phyloP scores from a whole-genome alignment of 139 green algal genomes.

The Gonium pectorale region DNA sequence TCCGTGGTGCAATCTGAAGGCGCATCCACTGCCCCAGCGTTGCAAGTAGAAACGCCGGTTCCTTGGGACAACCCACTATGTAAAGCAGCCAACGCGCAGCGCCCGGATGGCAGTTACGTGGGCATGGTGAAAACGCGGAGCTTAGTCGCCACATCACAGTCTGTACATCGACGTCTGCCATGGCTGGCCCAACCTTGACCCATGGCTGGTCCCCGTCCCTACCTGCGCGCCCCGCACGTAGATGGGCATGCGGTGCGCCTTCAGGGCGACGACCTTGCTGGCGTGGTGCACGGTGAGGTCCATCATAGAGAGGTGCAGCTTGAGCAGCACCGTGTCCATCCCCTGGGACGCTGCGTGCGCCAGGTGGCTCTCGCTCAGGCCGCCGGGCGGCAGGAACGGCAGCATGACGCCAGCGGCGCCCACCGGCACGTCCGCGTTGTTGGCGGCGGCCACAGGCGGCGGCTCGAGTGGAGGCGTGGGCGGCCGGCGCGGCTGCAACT shows the following conservation, averaged over 20 bases:
- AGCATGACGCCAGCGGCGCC: background rate
- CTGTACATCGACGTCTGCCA: no score
- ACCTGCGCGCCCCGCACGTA: slow-evolving; percentile 1
- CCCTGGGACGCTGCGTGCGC: slow-evolving; percentile 17
- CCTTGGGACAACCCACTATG: no score
- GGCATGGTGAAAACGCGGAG: no score
- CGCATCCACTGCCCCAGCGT: no score
- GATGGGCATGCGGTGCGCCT: slow-evolving; percentile 7
- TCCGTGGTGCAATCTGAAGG: no score
- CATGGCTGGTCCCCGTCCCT: no score
- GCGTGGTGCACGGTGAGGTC: slow-evolving; percentile 43
- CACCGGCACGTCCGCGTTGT: no score
- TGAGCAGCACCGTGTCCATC: slow-evolving; percentile 32
- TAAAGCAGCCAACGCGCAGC: no score
- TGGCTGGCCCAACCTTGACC: no score
- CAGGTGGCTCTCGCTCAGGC: slow-evolving; percentile 7
- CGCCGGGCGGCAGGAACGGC: slow-evolving; percentile 5
- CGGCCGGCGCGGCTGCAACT: background rate
- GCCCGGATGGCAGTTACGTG: no score
- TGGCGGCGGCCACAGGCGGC: background rate
- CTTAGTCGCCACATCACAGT: no score
- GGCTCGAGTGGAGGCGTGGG: background rate
- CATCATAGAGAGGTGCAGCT: slow-evolving; percentile 37
- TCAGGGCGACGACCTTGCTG: slow-evolving; percentile 29
- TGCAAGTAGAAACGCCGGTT: no score